Conservation (phyloP, 306 rosid species). For the Rosa rugosa region DNA sequence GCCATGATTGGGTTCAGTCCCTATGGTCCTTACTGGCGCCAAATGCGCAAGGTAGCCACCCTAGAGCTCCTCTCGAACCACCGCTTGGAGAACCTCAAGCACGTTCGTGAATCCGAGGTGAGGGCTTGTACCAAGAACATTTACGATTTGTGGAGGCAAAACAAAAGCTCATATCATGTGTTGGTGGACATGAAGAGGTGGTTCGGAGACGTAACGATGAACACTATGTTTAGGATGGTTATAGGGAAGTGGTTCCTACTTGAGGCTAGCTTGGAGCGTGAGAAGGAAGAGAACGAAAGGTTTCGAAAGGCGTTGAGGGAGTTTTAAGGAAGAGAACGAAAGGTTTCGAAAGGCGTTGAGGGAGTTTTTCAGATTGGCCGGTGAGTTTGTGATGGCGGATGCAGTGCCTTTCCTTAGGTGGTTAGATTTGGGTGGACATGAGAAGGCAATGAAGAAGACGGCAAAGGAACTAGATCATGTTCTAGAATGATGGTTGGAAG, state of each 20-base stretch:
- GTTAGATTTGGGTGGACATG: constrained; percentile 39
- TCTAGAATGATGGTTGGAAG: constrained; percentile 40
- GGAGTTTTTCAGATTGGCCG: constrained; percentile 8
- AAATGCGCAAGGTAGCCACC: constrained; percentile 27
- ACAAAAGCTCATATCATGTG: background rate
- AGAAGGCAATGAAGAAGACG: constrained; percentile 32
- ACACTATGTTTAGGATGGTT: constrained; percentile 21
- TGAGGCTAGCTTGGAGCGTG: background rate
- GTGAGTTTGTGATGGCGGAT: constrained; percentile 19
- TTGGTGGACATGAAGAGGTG: constrained; percentile 28
- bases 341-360: background rate
- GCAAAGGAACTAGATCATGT: constrained; percentile 23
- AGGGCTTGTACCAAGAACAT: background rate
- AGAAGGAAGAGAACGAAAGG: background rate
- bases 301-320: background rate
- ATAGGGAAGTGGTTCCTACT: constrained; percentile 17
- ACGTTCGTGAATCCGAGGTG: constrained; percentile 19
- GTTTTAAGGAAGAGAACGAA: constrained; percentile 3
- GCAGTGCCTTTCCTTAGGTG: constrained; percentile 23
- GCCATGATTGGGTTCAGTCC: constrained; percentile 30
- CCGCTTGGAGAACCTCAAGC: constrained; percentile 12
- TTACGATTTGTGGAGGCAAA: constrained; percentile 2
- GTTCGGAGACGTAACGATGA: constrained; percentile 20
- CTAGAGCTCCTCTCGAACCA: constrained; percentile 25
- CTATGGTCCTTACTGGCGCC: constrained; percentile 32